Evolutionary conservation across 176 grass and related monocot species (phyloP), one percentile per base, ranked within the genome.

Genomic region (Phoenix dactylifera): DNA sequence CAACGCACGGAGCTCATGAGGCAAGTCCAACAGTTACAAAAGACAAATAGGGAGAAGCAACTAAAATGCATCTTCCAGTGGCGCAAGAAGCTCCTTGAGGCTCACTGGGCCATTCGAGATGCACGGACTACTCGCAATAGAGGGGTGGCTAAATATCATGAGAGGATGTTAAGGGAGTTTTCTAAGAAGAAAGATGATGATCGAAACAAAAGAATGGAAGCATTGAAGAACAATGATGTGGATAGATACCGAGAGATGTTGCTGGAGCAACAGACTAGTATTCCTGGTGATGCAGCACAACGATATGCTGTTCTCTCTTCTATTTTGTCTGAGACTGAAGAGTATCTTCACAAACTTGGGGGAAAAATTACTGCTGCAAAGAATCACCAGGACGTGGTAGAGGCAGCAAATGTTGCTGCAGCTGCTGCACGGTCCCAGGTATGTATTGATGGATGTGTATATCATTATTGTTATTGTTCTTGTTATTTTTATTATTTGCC

Each of bases 141-240:
- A 64, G 94, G 94, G 20, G 85, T 98, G 52, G 94, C 94, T 30
- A 98, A 98, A 61, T 89, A 98, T 67, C 94, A 98, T 63, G 94
- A 98, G 70, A 98, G 88, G 79, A 86, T 98, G 94, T 55, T 98
- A 49, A 83, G 80, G 70, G 94, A 98, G 73, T 98, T 93, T 54
- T 85, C 94, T 15, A 98, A 98, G 82, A 93, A 65, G 63, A 93
- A 98, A 49, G 94, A 98, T 79, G 94, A 89, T 60, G 94, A 86
- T 53, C 75, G 94, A 58, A 86, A 80, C 74, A 98, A 92, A 82
- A 90, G 94, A 72, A 98, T 98, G 94, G 94, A 98, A 74, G 94
- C 94, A 22, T 80, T 98, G 23, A 98, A 98, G 73, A 98, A 98
- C 71, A 98, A 98, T 73, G 94, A 98, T 5, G 85, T 93, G 12